Base-by-base conservation (phyloP, 768 basidiomycete genomes). In the Amanita inopinata region DNA sequence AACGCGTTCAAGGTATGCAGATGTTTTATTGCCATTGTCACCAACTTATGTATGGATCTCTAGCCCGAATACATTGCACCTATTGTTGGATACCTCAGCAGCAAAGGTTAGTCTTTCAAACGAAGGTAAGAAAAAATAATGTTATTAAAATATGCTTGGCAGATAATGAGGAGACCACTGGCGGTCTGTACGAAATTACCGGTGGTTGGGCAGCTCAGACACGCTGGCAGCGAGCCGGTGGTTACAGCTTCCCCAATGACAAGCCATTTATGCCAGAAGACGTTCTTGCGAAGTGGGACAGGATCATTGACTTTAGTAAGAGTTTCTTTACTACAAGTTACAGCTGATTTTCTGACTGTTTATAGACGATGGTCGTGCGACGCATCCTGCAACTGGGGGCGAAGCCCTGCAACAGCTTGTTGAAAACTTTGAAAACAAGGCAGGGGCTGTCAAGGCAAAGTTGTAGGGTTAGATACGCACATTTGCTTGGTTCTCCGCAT, bases 171-270 rank as follows among this genome's bases (percentile, higher is more conserved):
- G 73, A 79, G 27, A 80, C 78, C 5, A 75, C 81, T 9, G 86
- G 87, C 5, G 64, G 68, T 4, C 56, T 99, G 38, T 93, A 93
- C 59, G 93, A 97, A 60, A 74, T 91, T 30, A 73, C 73, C 10
- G 92, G 86, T 17, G 96, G 94, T 0, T 97, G 91, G 87, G 83
- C 84, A 2, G 88, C 88, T 1, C 79, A 92, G 60, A 82, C 86
- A 23, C 73, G 94, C 45, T 99, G 94, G 93, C 86, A 97, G 60
- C 78, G 90, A 10, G 69, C 89, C 6, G 84, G 82, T 1, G 96
- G 93, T 7, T 65, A 82, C 54, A 83, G 85, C 5, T 97, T 98
- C 78, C 83, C 91, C 3, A 73, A 82, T 25, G 81, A 81, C 56
- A 71, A 71, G 46, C 68, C 72, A 2, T 72, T 85, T 48, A 79